Conservation (phyloP, 176 grass and related monocot genomes). For the Rhynchospora breviuscula region DNA sequence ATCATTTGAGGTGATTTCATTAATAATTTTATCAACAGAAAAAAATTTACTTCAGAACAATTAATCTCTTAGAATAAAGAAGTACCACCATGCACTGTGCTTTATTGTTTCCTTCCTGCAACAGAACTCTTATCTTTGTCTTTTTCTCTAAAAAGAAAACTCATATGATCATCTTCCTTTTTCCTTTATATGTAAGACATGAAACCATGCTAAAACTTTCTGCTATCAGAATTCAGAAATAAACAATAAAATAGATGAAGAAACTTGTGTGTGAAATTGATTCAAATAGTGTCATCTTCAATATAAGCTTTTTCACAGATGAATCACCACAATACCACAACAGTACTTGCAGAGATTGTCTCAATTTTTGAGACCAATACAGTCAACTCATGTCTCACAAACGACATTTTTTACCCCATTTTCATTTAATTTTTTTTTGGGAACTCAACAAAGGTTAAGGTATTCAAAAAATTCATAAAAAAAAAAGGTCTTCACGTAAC, state of each 20-base stretch:
- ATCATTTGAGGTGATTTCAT: too few relatives aligned
- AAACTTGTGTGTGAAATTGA: neutral
- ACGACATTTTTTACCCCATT: too few relatives aligned
- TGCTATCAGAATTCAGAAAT: neutral
- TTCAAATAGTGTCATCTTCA: neutral
- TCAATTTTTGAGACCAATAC: too few relatives aligned
- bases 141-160: neutral
- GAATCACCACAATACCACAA: too few relatives aligned
- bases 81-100: neutral
- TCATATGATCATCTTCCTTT: neutral
- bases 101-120: neutral
- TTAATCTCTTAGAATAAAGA: neutral
- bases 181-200: neutral
- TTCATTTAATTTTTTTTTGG: too few relatives aligned
- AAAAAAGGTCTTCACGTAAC: too few relatives aligned
- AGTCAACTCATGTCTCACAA: too few relatives aligned
- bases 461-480: too few relatives aligned
- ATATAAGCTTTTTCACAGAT: too few relatives aligned
- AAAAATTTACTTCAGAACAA: neutral
- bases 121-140: neutral
- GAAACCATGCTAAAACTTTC: neutral
- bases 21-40: too few relatives aligned
- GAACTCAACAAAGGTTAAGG: too few relatives aligned
- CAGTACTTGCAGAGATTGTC: too few relatives aligned
- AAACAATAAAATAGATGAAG: neutral